Evolutionary conservation across 2,329 filamentous ascomycete genomes (phyloP).

Genomic region (Colletotrichum aenigma): DNA sequence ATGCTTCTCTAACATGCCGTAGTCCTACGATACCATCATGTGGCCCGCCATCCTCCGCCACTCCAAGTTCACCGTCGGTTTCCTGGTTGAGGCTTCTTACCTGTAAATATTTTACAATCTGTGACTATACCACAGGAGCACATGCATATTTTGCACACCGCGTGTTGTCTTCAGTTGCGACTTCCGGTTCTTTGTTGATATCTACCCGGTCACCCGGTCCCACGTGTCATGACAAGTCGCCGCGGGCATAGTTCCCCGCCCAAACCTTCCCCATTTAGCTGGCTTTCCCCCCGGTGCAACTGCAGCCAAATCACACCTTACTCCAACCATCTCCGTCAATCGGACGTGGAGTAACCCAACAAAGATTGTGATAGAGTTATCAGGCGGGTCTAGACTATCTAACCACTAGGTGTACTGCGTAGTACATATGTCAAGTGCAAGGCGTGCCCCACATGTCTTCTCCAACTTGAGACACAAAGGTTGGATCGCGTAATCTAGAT

Average conservation of each 20-base stretch:
- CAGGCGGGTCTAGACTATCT: neutral
- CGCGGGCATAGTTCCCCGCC: neutral
- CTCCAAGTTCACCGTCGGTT: conserved; percentile 39
- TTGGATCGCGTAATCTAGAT: neutral
- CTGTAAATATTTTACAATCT: neutral
- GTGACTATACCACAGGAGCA: neutral
- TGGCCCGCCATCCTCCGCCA: conserved; percentile 40
- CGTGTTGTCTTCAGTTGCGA: neutral
- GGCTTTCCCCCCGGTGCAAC: neutral
- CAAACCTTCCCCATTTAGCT: neutral
- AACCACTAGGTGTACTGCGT: neutral
- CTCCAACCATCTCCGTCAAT: neutral
- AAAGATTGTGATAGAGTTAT: neutral
- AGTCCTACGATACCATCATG: conserved; percentile 38
- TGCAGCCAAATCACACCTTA: neutral
- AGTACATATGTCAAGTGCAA: neutral
- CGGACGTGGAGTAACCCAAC: neutral
- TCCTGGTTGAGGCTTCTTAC: conserved; percentile 32
- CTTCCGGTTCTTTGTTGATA: neutral
- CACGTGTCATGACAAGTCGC: neutral
- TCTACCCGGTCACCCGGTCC: neutral
- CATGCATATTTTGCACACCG: neutral
- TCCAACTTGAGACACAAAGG: neutral
- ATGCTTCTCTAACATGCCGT: neutral
- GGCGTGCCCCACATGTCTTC: neutral